Percentiles rank a stretch among this genome's conserved stretches.
Evolutionary conservation across 2,329 filamentous ascomycete genomes (phyloP).

Genomic region (Trichoderma citrinoviride): DNA sequence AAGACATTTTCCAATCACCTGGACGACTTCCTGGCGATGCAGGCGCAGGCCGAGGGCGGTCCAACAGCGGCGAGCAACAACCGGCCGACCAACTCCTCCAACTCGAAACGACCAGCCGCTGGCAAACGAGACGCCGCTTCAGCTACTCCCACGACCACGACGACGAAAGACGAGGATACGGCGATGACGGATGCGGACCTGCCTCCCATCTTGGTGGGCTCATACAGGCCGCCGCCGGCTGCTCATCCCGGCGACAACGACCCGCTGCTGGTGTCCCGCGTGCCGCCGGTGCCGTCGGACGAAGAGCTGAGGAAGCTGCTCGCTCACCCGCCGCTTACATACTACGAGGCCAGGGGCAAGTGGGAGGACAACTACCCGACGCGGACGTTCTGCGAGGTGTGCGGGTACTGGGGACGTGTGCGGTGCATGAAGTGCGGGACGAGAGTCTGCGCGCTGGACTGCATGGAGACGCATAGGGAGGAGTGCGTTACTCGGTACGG

Average conservation of each 20-base stretch:
- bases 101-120: slow-evolving; percentile 31
- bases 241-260: slow-evolving; percentile 52
- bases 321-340: slow-evolving; percentile 62
- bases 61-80: slow-evolving; percentile 30
- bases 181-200: slow-evolving; percentile 30
- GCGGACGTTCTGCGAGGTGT: slow-evolving; percentile 72
- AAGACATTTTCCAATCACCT: slow-evolving; percentile 83
- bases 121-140: slow-evolving; percentile 27
- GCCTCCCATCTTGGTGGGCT: slow-evolving; percentile 37
- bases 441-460: slow-evolving; percentile 73
- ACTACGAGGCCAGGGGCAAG: slow-evolving; percentile 58
- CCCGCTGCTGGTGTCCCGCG: slow-evolving; percentile 55
- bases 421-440: slow-evolving; percentile 76
- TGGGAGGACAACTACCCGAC: slow-evolving; percentile 53
- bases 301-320: slow-evolving; percentile 64
- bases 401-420: slow-evolving; percentile 77
- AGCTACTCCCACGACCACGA: slow-evolving; percentile 22
- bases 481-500: slow-evolving; percentile 68
- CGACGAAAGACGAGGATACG: slow-evolving; percentile 30
- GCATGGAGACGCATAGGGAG: slow-evolving; percentile 68
- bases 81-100: slow-evolving; percentile 31
- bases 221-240: slow-evolving; percentile 34
- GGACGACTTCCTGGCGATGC: slow-evolving; percentile 71
- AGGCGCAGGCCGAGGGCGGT: slow-evolving; percentile 43
- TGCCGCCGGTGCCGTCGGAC: slow-evolving; percentile 58